Conservation (phyloP, 2,329 filamentous ascomycete species). For the Colletotrichum shisoi region DNA sequence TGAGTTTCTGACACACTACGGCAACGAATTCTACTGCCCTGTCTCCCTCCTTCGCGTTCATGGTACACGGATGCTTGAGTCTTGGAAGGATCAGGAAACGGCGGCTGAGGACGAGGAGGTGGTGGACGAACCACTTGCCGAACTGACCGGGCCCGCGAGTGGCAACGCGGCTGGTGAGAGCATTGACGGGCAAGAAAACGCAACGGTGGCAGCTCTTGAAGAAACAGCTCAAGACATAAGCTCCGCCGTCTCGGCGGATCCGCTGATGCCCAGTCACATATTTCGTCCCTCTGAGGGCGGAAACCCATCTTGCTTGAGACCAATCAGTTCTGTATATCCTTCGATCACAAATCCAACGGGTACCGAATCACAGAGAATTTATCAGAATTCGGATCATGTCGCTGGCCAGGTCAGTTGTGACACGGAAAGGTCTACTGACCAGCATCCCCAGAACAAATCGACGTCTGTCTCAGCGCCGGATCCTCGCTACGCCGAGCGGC, state of each 20-base stretch:
- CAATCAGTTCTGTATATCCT: background rate
- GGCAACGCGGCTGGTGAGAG: background rate
- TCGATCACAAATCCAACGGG: background rate
- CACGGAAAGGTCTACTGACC: background rate
- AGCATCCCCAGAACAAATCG: background rate
- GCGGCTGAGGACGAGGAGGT: constrained; percentile 69
- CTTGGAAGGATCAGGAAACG: constrained; percentile 80
- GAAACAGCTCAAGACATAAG: background rate
- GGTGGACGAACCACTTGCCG: constrained; percentile 48
- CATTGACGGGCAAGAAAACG: background rate
- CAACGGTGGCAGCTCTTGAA: background rate
- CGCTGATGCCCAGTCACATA: constrained; percentile 2
- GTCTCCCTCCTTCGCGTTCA: constrained; percentile 90
- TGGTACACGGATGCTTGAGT: constrained; percentile 95
- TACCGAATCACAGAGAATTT: background rate
- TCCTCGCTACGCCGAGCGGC: background rate
- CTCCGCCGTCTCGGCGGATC: constrained; percentile 12
- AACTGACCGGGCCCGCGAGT: background rate
- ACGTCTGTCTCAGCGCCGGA: background rate
- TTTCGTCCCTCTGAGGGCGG: constrained; percentile 6
- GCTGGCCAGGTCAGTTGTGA: background rate
- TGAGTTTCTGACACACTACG: constrained; percentile 92
- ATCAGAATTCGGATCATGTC: background rate
- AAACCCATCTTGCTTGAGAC: constrained; percentile 15
- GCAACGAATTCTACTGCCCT: constrained; percentile 96